phyloP scores from a whole-genome alignment of 192 early-diverging fungal genomes.

The Rhizoclosmatium globosum region DNA sequence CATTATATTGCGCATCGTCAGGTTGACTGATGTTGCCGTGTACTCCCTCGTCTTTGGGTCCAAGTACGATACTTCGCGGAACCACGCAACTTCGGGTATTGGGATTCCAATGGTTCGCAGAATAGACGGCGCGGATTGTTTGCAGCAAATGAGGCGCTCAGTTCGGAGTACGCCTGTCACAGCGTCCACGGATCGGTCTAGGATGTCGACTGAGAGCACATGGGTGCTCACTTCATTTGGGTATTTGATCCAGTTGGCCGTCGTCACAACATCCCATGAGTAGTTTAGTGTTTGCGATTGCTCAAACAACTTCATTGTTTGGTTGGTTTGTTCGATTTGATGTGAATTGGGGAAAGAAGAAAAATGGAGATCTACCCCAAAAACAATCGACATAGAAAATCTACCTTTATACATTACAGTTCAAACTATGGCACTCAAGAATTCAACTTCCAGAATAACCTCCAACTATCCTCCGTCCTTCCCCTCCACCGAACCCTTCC shows the following conservation, averaged over 20 bases:
- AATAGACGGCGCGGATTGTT: slow-evolving; percentile 85
- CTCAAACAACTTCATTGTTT: slow-evolving; percentile 86
- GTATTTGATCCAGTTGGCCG: slow-evolving; percentile 96
- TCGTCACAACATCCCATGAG: slow-evolving; percentile 74
- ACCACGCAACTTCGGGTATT: slow-evolving; percentile 74
- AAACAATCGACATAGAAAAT: too few species aligned
- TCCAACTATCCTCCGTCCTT: too few species aligned
- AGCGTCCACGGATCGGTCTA: slow-evolving; percentile 82
- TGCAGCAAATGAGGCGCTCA: slow-evolving; percentile 88
- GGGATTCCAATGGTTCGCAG: slow-evolving; percentile 63
- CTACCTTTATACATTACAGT: too few species aligned
- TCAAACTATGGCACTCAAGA: too few species aligned
- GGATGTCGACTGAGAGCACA: slow-evolving; percentile 89
- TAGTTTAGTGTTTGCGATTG: slow-evolving; percentile 80
- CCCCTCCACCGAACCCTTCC: too few species aligned
- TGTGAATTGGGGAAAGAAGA: too few species aligned
- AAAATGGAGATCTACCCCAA: too few species aligned
- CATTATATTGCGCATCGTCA: slow-evolving; percentile 86
- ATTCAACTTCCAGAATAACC: too few species aligned
- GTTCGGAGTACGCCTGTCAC: slow-evolving; percentile 86
- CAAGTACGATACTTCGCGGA: slow-evolving; percentile 88
- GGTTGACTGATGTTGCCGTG: slow-evolving; percentile 82
- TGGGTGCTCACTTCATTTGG: slow-evolving; percentile 94
- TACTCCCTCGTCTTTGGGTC: slow-evolving; percentile 79
- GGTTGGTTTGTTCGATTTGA: too few species aligned